Conservation (phyloP, 1,284 basidiomycete genomes). For the Peniophora sp. region DNA sequence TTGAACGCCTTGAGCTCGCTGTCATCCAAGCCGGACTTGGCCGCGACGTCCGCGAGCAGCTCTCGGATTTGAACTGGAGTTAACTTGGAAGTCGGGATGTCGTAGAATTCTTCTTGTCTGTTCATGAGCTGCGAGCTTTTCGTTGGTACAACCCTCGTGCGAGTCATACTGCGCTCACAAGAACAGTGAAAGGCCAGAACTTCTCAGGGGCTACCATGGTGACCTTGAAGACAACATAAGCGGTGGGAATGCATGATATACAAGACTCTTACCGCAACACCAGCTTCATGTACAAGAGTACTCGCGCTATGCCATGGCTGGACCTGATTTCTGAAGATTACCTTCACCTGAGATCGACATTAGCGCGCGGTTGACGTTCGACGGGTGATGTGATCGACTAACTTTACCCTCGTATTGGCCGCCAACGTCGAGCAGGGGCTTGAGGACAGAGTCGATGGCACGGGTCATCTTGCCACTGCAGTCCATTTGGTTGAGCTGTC, state of each 20-base stretch:
- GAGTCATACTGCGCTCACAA: constrained; percentile 28
- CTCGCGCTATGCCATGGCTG: constrained; percentile 80
- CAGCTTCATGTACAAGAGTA: constrained; percentile 75
- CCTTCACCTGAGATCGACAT: constrained; percentile 40
- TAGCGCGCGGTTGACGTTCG: not conserved
- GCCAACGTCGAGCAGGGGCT: constrained; percentile 48
- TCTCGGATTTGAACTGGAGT: constrained; percentile 71
- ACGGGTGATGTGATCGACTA: not conserved
- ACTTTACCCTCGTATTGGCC: constrained; percentile 66
- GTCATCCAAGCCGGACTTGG: constrained; percentile 34
- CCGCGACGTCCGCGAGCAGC: constrained; percentile 59
- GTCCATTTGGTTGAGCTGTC: not conserved
- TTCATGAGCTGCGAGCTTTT: constrained; percentile 56
- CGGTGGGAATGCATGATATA: not conserved
- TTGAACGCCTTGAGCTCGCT: constrained; percentile 43
- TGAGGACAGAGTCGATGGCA: constrained; percentile 53
- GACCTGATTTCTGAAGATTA: constrained; percentile 75
- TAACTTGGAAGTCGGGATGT: constrained; percentile 64
- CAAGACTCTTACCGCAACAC: constrained; percentile 52
- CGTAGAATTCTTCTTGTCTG: constrained; percentile 70
- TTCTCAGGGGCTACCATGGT: constrained; percentile 60
- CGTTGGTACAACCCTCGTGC: constrained; percentile 5
- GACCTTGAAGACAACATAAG: constrained; percentile 30
- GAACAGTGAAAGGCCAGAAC: constrained; percentile 72
- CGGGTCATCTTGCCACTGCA: constrained; percentile 53